Percentiles rank a stretch among this genome's conserved stretches.
These are phyloP conservation scores for Inga oerstediana DNA, from an alignment of 306 rosid species.

Conservation along the genomic window DNA sequence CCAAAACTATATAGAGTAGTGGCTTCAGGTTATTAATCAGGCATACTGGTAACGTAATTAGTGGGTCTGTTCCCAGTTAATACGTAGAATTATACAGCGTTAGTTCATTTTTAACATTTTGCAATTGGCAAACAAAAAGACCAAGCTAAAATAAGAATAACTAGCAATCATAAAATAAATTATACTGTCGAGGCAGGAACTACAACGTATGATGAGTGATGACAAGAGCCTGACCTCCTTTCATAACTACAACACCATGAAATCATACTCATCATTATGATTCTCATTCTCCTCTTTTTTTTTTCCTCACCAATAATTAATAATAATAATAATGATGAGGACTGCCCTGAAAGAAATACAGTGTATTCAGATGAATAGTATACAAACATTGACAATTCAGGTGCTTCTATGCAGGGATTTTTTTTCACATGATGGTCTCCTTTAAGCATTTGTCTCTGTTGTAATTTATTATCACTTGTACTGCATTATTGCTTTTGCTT, in stretches of 20 bases:
- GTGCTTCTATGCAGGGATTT: background rate
- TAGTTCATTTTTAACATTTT: too few species aligned
- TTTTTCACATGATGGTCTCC: slow-evolving; percentile 17
- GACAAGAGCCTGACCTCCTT: slow-evolving; percentile 18
- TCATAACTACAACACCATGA: background rate
- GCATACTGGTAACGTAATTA: background rate
- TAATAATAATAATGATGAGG: background rate
- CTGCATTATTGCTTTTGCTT: slow-evolving; percentile 1
- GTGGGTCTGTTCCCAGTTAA: background rate
- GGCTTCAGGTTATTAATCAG: background rate
- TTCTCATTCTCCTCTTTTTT: background rate
- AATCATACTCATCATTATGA: slow-evolving; percentile 16
- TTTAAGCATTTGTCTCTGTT: slow-evolving; percentile 23
- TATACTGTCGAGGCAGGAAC: background rate
- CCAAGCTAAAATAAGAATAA: background rate
- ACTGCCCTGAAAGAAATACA: slow-evolving; percentile 15
- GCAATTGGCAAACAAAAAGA: background rate
- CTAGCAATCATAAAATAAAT: background rate
- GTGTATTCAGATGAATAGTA: slow-evolving; percentile 2
- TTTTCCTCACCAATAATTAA: background rate
- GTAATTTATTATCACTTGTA: slow-evolving; percentile 21
- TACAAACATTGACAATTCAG: slow-evolving; percentile 16
- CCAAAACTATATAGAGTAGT: background rate
- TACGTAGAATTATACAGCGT: too few species aligned
- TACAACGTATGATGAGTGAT: background rate